Base-by-base conservation (phyloP, 257 asterid species). In the Solanum appendiculatum region DNA sequence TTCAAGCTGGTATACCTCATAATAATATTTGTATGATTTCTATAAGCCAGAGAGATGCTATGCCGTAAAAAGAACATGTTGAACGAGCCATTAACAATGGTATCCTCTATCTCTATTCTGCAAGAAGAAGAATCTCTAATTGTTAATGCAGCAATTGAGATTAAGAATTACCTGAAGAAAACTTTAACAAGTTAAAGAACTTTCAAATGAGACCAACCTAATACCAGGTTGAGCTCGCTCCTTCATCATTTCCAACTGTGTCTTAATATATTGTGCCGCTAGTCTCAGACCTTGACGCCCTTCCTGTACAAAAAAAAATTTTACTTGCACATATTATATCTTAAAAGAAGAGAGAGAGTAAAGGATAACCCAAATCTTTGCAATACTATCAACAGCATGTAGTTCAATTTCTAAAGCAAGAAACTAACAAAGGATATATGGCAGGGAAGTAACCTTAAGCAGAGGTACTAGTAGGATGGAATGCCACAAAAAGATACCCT, bases 51-150 rank as follows among this genome's bases (percentile, higher is more conserved):
- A 84, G 98, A 94, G 88, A 97, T 90, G 91, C 98, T 94, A 84
- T 90, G 93, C 63, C 98, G 92, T 92, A 97, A 86, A 91, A 95
- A 94, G 33, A 89, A 60, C 98, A 97, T 95, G 88, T 88, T 97
- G 92, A 97, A 97, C 23, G 98, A 94, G 90, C 99, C 99, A 89
- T 93, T 92, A 29, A 97, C 98, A 75, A 89, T 90, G 51, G 97
- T 93, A 92, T 97, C 98, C 90, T 97, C 98, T 54, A 95, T 92
- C 92, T 95, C 98, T 90, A 95, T 90, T 93, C 98, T 95, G 97
- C 92, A 92, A 93, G 40, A 29, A 92, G 21, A 64, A 88, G 73
- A 88, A 84, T 74, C 44, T 77, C 56, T 70, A 56, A 40, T 60
- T 42, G 36, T 36, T 9, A 86, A 87, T 88, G 54, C 39, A 86